Evolutionary conservation across 371 early-diverging fungal species (phyloP), one percentile per base, ranked within the genome.

Genomic region (Blakeslea trispora): DNA sequence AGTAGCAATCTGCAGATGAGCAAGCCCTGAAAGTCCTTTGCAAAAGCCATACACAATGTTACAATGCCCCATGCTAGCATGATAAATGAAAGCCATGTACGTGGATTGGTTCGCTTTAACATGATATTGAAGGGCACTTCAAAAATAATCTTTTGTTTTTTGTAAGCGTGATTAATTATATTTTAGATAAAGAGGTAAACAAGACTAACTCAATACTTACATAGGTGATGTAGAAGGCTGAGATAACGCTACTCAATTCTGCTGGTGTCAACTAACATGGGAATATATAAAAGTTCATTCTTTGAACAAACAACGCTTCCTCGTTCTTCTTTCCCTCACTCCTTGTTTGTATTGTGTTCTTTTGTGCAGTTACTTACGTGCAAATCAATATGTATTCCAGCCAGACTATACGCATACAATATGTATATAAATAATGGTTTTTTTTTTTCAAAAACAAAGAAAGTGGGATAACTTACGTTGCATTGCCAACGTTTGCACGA

Each of bases 71-170:
- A 79, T 3, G 70, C 59, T 13, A 75, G 63, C 79, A 79, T 79
- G 39, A 76, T 79, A 23, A 71, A 53, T 18, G 79, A 72, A 11
- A 79, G 57, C 79, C 79, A 79, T 41, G 52, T 63, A 15, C 63
- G 66, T 3, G 79, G 74, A 32, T 65, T 75, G 13, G 71, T 60
- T 18, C 58, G 58, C 19, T 76, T 72, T 60, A 79, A 66, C 32
- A 76, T 59, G 41, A 79, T 59, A 45, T 79, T 79, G 28, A 72
- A 74, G 1, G 79, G 79, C 0, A 79, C 71, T 57, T 79, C 79
- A 56, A 73, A 79, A 13, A 69, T 51, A 53, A 72, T 39, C 57
- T 58, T 42, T 24, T 21, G 5, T n/a, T n/a, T n/a, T n/a, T n/a
- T n/a, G n/a, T n/a, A n/a, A 31, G 13, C 13, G 63, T 63, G 23